Percentiles rank a stretch among this genome's conserved stretches.
Conservation (phyloP, 1,284 basidiomycete genomes). For the Moesziomyces aphidis region DNA sequence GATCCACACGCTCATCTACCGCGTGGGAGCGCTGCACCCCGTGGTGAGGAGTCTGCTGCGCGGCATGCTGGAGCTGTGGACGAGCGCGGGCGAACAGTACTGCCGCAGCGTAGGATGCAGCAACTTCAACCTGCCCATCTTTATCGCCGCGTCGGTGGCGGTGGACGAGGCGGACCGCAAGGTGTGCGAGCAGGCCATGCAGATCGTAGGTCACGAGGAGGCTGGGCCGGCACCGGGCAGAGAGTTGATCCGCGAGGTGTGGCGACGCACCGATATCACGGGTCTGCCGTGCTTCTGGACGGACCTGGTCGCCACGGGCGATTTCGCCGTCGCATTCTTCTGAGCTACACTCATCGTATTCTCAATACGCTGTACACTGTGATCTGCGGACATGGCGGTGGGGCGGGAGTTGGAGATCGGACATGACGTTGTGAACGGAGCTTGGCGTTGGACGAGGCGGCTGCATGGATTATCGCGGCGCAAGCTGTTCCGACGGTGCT, state of each 20-base stretch:
- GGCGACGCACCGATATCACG: constrained; percentile 30
- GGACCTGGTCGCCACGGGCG: constrained; percentile 26
- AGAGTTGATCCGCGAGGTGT: constrained; percentile 29
- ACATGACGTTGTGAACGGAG: neutral
- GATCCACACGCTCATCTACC: constrained; percentile 37
- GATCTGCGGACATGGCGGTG: neutral
- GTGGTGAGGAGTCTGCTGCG: constrained; percentile 10
- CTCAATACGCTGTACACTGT: neutral
- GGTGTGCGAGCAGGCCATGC: constrained; percentile 37
- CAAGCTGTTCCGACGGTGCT: constrained; percentile 10
- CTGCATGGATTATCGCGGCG: neutral
- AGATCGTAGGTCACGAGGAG: constrained; percentile 41
- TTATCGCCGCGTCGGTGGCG: constrained; percentile 24
- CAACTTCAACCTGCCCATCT: constrained; percentile 42
- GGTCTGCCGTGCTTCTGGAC: constrained; percentile 37
- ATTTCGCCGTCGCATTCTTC: constrained; percentile 35
- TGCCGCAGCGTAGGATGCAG: constrained; percentile 34
- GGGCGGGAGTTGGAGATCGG: neutral
- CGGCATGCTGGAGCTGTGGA: constrained; percentile 35
- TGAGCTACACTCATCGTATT: neutral
- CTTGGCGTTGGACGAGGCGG: neutral
- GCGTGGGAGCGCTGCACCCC: constrained; percentile 34
- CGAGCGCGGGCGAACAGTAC: constrained; percentile 28
- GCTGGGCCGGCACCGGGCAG: constrained; percentile 26
- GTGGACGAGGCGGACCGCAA: constrained; percentile 25